Conservation (phyloP, 73 alveolate species). For the Loxodes magnus region DNA sequence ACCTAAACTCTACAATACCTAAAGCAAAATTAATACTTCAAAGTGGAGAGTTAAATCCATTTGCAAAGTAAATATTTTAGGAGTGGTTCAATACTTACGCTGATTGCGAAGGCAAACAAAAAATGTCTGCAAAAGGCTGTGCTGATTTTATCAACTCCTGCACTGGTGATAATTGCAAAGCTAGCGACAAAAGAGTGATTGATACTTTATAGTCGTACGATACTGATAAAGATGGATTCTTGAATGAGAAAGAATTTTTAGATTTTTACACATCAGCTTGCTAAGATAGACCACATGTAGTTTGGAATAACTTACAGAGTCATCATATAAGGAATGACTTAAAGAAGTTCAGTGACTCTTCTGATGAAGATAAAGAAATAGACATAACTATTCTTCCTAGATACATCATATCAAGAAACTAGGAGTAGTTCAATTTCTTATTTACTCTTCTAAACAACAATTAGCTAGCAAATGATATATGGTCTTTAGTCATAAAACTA, state of each 20-base stretch:
- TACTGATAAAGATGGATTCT: slow-evolving; percentile 40
- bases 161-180: slow-evolving; percentile 57
- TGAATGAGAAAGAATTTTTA: slow-evolving; percentile 32
- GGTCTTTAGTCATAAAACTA: slow-evolving; percentile 36
- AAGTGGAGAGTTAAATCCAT: slow-evolving; percentile 20
- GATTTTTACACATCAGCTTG: slow-evolving; percentile 50
- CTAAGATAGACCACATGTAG: slow-evolving; percentile 40
- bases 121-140: slow-evolving; percentile 49
- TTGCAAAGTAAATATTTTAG: slow-evolving; percentile 41
- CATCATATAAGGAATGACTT: slow-evolving; percentile 55
- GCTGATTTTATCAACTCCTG: slow-evolving; percentile 53
- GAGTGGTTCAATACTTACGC: slow-evolving; percentile 49
- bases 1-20: background rate
- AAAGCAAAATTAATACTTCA: slow-evolving; percentile 15
- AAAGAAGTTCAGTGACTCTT: slow-evolving; percentile 32
- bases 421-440: slow-evolving; percentile 42
- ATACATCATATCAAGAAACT: slow-evolving; percentile 35
- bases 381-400: slow-evolving; percentile 50
- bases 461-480: slow-evolving; percentile 43
- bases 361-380: slow-evolving; percentile 16
- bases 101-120: slow-evolving; percentile 38
- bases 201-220: slow-evolving; percentile 43
- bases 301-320: slow-evolving; percentile 55
- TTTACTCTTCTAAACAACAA: slow-evolving; percentile 20
- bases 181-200: slow-evolving; percentile 39